Evolutionary conservation across 257 asterid genomes (phyloP), one percentile per base, ranked within the genome.

Genomic region (Lycium barbarum): DNA sequence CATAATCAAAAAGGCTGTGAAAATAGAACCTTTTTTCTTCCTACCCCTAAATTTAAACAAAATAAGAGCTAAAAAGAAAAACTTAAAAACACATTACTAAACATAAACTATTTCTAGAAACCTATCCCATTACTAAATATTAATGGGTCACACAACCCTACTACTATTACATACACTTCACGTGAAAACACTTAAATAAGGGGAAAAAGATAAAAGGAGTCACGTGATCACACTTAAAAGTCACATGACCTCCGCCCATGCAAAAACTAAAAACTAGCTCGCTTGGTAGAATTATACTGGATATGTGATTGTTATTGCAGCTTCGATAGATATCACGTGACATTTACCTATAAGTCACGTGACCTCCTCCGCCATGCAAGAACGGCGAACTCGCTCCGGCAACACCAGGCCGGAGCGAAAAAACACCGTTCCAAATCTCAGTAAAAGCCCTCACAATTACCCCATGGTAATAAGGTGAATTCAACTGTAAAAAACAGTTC

Each of bases 351-450:
- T 51, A 58, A 87, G 88, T 87, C 93, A 89, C 92, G 87, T 85
- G 91, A 84, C 84, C 58, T 71, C 83, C 87, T 18, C 35, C 81
- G 2, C 26, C 83, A 49, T 66, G 80, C 67, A 86, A 85, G 88
- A 87, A 43, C 67, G 58, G 55, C 7, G 92, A 89, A 90, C 84
- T 9, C 81, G 36, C 35, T 86, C 73, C 79, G 85, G 72, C 33
- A 5, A 26, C 63, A 6, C 82, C 82, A 0, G 91, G 81, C 63
- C 85, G 76, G 68, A 76, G 79, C 0, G 91, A 91, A 85, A 84
- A 90, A 12, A 91, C 95, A 1, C 94, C 98, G 65, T 94, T 93
- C 98, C 99, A 96, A 67, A 96, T 96, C 88, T 96, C 99, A 0
- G 97, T 93, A 76, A 96, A 96, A 59, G 98, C 98, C 74, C 96